Evolutionary conservation across 1,139 yeast genomes (phyloP).

Genomic region (Barnettozyma hawaiiensis): DNA sequence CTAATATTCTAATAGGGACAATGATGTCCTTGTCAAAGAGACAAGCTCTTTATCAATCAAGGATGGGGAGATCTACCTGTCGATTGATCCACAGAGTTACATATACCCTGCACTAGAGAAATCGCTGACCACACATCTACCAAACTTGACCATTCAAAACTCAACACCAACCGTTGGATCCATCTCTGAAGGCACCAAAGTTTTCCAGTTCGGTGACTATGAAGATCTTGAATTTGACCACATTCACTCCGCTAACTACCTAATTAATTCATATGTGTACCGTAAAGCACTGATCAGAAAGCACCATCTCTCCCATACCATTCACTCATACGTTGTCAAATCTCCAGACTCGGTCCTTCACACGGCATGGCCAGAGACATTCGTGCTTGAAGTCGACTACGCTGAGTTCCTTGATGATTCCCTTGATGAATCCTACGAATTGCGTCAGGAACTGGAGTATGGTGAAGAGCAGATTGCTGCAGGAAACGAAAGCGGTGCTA

Average conservation of each 20-base stretch:
- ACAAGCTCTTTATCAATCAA: conserved; percentile 7
- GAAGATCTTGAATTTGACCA: conserved; percentile 79
- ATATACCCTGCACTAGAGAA: conserved; percentile 49
- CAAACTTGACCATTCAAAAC: conserved; percentile 14
- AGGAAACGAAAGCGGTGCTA: conserved; percentile 18
- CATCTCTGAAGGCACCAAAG: conserved; percentile 21
- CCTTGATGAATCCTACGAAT: conserved; percentile 84
- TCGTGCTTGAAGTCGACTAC: conserved; percentile 83
- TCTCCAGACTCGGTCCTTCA: conserved; percentile 61
- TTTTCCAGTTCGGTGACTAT: conserved; percentile 83
- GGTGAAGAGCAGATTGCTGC: conserved; percentile 30
- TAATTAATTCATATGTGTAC: conserved; percentile 76
- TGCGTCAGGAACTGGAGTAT: conserved; percentile 66
- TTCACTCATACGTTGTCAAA: conserved; percentile 67
- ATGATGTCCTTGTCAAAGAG: background rate
- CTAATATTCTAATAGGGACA: background rate
- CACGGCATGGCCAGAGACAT: conserved; percentile 66
- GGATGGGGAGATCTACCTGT: conserved; percentile 13
- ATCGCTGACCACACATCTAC: conserved; percentile 36
- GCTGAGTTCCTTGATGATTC: conserved; percentile 95
- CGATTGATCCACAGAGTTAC: conserved; percentile 41
- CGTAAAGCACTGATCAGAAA: conserved; percentile 86
- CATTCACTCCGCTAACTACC: conserved; percentile 40
- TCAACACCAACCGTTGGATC: background rate
- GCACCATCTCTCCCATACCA: conserved; percentile 78